Evolutionary conservation across 2,329 filamentous ascomycete species (phyloP).

Genomic region (Volutella citrinella): DNA sequence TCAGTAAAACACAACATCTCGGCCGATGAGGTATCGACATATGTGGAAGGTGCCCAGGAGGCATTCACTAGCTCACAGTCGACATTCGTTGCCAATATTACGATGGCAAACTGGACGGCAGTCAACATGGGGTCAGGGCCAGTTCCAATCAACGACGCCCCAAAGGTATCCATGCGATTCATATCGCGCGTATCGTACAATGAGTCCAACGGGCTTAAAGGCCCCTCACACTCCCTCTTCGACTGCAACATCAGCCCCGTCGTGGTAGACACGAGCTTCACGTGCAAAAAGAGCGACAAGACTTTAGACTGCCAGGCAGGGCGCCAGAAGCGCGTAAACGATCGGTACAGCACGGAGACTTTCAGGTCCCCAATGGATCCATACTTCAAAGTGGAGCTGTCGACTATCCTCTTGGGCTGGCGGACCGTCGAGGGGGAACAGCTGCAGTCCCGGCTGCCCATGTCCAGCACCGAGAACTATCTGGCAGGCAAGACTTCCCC

Average conservation of each 20-base stretch:
- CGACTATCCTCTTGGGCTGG: neutral
- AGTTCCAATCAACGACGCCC: conserved; percentile 1
- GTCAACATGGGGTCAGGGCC: conserved; percentile 2
- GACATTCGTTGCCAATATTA: no score
- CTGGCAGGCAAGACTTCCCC: conserved; percentile 1
- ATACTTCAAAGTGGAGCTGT: no score
- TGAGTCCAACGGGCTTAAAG: neutral
- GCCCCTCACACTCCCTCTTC: neutral
- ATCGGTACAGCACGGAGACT: neutral
- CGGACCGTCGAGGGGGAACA: neutral
- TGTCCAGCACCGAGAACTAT: conserved; percentile 6
- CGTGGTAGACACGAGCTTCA: conserved; percentile 2
- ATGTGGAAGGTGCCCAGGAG: no score
- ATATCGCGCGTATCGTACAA: conserved; percentile 1
- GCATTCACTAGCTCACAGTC: no score
- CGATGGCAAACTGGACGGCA: no score
- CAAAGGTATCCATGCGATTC: conserved; percentile 2
- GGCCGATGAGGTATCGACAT: conserved; percentile 1
- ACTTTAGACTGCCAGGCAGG: conserved; percentile 1
- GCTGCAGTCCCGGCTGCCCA: neutral
- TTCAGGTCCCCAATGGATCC: no score
- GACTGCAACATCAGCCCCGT: conserved; percentile 2
- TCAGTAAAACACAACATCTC: neutral
- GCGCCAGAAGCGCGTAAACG: conserved; percentile 1
- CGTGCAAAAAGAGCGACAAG: neutral